Percentiles rank a stretch among this genome's conserved stretches.
Conservation (phyloP, 2,329 filamentous ascomycete genomes). For the Paradendryphiella salina region DNA sequence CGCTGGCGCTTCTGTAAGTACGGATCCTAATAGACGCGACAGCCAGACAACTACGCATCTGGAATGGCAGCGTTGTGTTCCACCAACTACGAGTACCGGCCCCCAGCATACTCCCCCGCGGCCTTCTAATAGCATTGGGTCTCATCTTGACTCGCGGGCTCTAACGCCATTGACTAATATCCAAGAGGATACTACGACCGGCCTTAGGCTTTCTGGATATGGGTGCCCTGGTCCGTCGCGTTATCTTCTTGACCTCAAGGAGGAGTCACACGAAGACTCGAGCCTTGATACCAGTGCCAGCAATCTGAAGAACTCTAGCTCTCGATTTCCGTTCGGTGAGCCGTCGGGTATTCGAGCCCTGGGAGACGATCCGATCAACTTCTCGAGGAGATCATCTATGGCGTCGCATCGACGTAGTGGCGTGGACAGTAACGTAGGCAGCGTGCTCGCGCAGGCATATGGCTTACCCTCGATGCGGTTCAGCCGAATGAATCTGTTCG, state of each 20-base stretch:
- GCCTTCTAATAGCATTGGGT: slow-evolving; percentile 13
- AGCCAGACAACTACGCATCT: slow-evolving; percentile 45
- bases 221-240: slow-evolving; percentile 36
- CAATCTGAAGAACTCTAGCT: slow-evolving; percentile 38
- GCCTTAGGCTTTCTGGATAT: slow-evolving; percentile 38
- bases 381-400: slow-evolving; percentile 26
- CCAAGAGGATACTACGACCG: slow-evolving; percentile 40
- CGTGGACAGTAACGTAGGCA: slow-evolving; percentile 28
- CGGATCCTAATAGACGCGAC: slow-evolving; percentile 27
- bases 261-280: slow-evolving; percentile 54
- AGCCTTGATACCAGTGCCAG: slow-evolving; percentile 46
- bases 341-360: slow-evolving; percentile 25
- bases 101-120: slow-evolving; percentile 3
- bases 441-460: slow-evolving; percentile 34
- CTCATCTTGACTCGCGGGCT: slow-evolving; percentile 4
- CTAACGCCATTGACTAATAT: slow-evolving; percentile 10
- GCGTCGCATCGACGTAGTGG: slow-evolving; percentile 26
- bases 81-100: neutral
- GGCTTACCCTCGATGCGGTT: slow-evolving; percentile 55
- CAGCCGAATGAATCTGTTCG: slow-evolving; percentile 52
- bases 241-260: slow-evolving; percentile 52
- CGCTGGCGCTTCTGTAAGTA: slow-evolving; percentile 9
- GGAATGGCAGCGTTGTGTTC: slow-evolving; percentile 25
- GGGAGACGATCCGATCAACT: slow-evolving; percentile 27
- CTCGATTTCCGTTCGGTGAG: slow-evolving; percentile 29